Percentiles rank a stretch among this genome's conserved stretches.
Conservation (phyloP, 495 filamentous ascomycete species). For the Aspergillus sclerotiicarbonarius region DNA sequence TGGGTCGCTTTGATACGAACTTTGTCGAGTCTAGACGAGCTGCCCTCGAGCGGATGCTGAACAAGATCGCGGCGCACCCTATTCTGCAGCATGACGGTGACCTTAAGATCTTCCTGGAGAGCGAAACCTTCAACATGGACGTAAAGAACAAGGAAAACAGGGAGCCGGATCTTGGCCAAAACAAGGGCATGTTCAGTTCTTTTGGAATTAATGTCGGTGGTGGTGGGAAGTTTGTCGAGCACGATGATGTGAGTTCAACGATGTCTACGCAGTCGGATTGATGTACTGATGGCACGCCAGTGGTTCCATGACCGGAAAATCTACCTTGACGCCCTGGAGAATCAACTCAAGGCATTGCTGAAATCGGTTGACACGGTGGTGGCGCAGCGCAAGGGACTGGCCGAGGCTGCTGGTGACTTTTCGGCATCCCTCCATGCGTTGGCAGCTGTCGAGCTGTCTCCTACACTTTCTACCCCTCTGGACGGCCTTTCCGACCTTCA, state of each 20-base stretch:
- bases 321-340: constrained; percentile 92
- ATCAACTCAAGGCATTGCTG: constrained; percentile 87
- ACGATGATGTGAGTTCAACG: constrained; percentile 76
- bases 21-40: constrained; percentile 91
- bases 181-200: constrained; percentile 86
- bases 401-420: constrained; percentile 91
- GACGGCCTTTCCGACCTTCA: constrained; percentile 91
- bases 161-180: constrained; percentile 81
- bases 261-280: background rate
- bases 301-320: constrained; percentile 97
- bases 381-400: constrained; percentile 82
- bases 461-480: constrained; percentile 81
- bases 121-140: constrained; percentile 90
- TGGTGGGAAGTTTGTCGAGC: constrained; percentile 88
- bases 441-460: constrained; percentile 82
- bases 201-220: constrained; percentile 74
- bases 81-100: constrained; percentile 91
- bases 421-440: constrained; percentile 87
- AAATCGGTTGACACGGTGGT: constrained; percentile 94
- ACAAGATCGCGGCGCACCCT: constrained; percentile 87
- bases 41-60: constrained; percentile 93
- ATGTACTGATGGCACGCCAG: constrained; percentile 36
- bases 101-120: constrained; percentile 94
- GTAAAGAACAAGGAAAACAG: constrained; percentile 97
- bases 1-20: constrained; percentile 93